phyloP scores from a whole-genome alignment of 2,329 filamentous ascomycete genomes.

The Periglandula ipomoeae region DNA sequence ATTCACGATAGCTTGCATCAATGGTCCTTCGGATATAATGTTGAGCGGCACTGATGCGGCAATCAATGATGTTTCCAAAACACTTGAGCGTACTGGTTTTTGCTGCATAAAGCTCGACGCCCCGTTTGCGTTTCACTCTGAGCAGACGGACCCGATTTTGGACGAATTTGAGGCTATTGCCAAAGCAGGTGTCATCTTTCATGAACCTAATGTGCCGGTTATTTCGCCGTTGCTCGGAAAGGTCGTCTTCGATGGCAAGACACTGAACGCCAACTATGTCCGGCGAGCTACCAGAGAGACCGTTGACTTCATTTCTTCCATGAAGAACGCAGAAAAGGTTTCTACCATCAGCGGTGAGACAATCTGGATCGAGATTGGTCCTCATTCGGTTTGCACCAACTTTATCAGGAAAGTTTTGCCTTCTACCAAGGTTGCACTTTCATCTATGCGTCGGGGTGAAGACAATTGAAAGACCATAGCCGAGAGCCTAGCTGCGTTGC shows the following conservation, averaged over 20 bases:
- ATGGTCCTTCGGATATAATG: conserved; percentile 52
- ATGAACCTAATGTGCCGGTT: conserved; percentile 8
- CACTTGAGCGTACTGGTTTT: conserved; percentile 7
- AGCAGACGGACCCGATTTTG: conserved; percentile 29
- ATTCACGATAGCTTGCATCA: conserved; percentile 44
- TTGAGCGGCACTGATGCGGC: conserved; percentile 5
- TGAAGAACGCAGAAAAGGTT: conserved; percentile 38
- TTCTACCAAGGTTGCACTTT: conserved; percentile 37
- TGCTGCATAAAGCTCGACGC: conserved; percentile 24
- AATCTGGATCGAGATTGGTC: conserved; percentile 59
- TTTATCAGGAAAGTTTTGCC: conserved; percentile 53
- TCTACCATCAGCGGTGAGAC: conserved; percentile 44
- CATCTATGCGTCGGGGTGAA: conserved; percentile 52
- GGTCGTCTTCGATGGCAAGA: conserved; percentile 34
- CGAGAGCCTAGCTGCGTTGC: conserved; percentile 45
- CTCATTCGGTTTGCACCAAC: conserved; percentile 51
- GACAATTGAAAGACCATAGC: conserved; percentile 56
- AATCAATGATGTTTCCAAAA: conserved; percentile 2
- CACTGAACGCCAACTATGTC: conserved; percentile 44
- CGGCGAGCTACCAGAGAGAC: conserved; percentile 50
- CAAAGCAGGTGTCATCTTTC: conserved; percentile 1
- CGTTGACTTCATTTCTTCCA: conserved; percentile 53
- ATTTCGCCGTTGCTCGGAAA: conserved; percentile 36
- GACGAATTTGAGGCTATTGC: conserved; percentile 31
- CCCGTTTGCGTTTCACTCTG: conserved; percentile 24